Base-by-base conservation (phyloP, 1,139 yeast genomes). In the Lodderomyces theae region DNA sequence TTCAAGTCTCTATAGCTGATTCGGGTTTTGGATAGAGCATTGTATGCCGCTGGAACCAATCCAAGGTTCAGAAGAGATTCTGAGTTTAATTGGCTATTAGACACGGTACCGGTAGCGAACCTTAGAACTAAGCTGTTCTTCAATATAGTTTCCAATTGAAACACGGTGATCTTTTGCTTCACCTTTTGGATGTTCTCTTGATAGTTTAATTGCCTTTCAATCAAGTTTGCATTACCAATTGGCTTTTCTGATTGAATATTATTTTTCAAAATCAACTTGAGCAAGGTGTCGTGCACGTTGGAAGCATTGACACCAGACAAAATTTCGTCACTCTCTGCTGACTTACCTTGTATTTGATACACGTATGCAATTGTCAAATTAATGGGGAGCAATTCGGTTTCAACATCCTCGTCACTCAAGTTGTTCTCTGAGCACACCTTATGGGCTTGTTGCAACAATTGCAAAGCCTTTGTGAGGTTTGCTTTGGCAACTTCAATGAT, bases 361-460 rank as follows among this genome's bases (percentile, higher is more conserved):
- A 83, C 77, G 54, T 77, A 88, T 1, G 95, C 84, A 22, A 76
- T 75, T 53, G 90, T 94, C 34, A 87, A 61, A 44, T 74, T 57
- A 30, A 86, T 83, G 15, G 94, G 90, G 12, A 74, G 69, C 21
- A 80, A 54, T 56, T 81, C 87, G 24, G 62, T 51, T 12, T 63
- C 52, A 49, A 66, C 60, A 37, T 72, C 77, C 3, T 64, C 69
- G 30, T 67, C 71, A 21, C 51, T 50, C 33, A 52, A 38, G 32
- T 72, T 64, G 37, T 75, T 74, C 26, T 68, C 70, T 10, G 59
- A 37, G 39, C 79, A 63, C 34, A 70, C 63, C 4, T 62, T 53
- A 38, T 72, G 63, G 1, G 95, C 87, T 42, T 64, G 61, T 24
- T 74, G 61, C 41, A 88, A 68, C 28, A 72, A 52, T 7, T 60